Base-by-base conservation (phyloP, 73 alveolate genomes). In the Paraurostyla sp. region DNA sequence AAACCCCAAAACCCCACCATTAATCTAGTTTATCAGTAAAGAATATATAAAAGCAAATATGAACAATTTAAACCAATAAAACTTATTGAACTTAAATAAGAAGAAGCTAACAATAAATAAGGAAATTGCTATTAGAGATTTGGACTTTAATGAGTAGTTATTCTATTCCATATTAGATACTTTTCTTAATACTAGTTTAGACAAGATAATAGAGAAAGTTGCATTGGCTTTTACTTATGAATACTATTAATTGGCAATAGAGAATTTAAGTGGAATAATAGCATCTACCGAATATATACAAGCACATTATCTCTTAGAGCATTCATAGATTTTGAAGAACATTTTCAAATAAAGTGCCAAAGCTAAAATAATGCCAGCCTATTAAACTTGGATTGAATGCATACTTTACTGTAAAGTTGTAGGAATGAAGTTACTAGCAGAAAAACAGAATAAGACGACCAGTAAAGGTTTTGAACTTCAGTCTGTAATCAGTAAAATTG, bases 201-300 rank as follows among this genome's bases (percentile, higher is more conserved):
- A 65, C 41, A 11, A 6, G 41, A 38, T 65, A 16, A 40, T 30
- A 13, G 38, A 65, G 25, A 65, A 30, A 65, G 82, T 65, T 16
- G 82, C 82, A 13, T 35, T 65, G 6, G 32, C 82, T 9, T 38
- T 65, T 1, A 65, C 42, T 38, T 65, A 65, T 65, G 82, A 65
- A 16, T 65, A 65, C 25, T 65, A 65, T 65, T 38, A 65, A 22
- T 58, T 38, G 23, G 82, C 54, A 18, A 65, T 65, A 7, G 82
- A 65, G 15, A 65, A 65, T 30, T 11, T 65, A 15, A 65, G 41
- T 65, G 82, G 82, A 4, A 15, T 65, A 65, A 38, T 65, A 3
- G 82, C 82, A 6, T 65, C 82, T 38, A 38, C 60, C 41, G 82
- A 38, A 65, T 65, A 13, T 65, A 36, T 65, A 18, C 82, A 65